Evolutionary conservation across 2,329 filamentous ascomycete genomes (phyloP).

Genomic region (Alternaria dauci): DNA sequence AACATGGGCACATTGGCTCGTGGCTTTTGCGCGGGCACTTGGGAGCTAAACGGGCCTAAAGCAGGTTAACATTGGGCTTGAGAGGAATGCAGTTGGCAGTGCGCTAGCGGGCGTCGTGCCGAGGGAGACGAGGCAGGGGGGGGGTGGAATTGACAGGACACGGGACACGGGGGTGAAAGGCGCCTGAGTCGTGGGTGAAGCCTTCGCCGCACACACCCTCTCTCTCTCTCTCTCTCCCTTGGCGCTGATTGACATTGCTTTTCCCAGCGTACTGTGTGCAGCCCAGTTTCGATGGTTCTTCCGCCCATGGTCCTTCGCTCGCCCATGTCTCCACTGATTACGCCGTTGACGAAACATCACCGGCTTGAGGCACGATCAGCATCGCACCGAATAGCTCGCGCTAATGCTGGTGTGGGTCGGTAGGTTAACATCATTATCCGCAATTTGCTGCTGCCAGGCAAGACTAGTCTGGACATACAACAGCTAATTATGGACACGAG

Average conservation of each 20-base stretch:
- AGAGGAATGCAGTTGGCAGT: conserved; percentile 34
- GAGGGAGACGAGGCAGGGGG: conserved; percentile 18
- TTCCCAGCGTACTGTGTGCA: not conserved
- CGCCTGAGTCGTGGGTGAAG: not conserved
- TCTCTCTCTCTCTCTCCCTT: not conserved
- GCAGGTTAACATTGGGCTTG: conserved; percentile 35
- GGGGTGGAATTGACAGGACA: not conserved
- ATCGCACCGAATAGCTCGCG: conserved; percentile 8
- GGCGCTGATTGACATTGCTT: not conserved
- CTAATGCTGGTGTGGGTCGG: conserved; percentile 7
- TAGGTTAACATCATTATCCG: conserved; percentile 11
- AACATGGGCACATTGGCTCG: conserved; percentile 31
- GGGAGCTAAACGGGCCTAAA: conserved; percentile 40
- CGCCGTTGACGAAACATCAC: conserved; percentile 22
- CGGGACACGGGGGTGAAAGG: not conserved
- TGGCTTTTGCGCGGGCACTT: conserved; percentile 33
- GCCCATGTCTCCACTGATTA: conserved; percentile 6
- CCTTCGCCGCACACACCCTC: not conserved
- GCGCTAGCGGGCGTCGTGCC: conserved; percentile 28
- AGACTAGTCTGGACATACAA: not conserved
- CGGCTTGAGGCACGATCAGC: conserved; percentile 21
- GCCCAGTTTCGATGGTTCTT: not conserved
- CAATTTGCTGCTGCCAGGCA: conserved; percentile 7
- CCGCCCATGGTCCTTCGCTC: not conserved
- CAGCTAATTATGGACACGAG: conserved; percentile 3